A percentile compares a stretch with the other conserved stretches of the same genome.
These are phyloP conservation scores for Astrocystis sublimbata DNA, from an alignment of 495 filamentous ascomycete genomes.

Conservation along the genomic window DNA sequence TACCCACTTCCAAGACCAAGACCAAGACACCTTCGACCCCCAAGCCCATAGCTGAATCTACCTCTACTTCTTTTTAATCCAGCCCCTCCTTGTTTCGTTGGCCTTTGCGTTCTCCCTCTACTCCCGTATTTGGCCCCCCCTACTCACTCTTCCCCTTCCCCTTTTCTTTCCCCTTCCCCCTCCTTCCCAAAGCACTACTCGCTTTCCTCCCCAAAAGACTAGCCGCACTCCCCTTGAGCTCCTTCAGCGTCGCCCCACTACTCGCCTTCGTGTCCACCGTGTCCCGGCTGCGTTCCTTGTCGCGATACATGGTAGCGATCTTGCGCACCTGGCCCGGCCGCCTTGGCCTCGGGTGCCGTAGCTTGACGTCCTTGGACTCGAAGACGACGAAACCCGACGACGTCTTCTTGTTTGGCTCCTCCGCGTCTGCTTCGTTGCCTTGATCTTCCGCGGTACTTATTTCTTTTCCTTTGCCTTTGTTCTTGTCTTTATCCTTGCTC, in stretches of 20 bases:
- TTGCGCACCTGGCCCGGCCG: slow-evolving; percentile 34
- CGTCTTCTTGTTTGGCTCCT: slow-evolving; percentile 33
- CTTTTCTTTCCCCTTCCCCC: too few relatives aligned
- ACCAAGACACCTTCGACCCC: slow-evolving; percentile 18
- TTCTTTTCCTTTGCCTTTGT: slow-evolving; percentile 22
- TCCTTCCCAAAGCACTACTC: slow-evolving; percentile 34
- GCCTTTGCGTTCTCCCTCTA: slow-evolving; percentile 10
- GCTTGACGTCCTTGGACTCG: slow-evolving; percentile 31
- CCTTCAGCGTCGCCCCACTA: slow-evolving; percentile 13
- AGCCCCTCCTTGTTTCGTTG: neutral
- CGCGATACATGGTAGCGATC: slow-evolving; percentile 35
- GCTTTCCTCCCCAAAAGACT: slow-evolving; percentile 12
- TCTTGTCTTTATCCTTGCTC: slow-evolving; percentile 20
- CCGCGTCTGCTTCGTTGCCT: slow-evolving; percentile 28
- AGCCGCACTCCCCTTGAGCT: neutral
- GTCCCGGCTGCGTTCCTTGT: slow-evolving; percentile 29
- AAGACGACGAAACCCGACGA: slow-evolving; percentile 32
- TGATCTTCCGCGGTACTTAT: slow-evolving; percentile 18
- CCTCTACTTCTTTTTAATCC: slow-evolving; percentile 7
- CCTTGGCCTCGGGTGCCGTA: slow-evolving; percentile 30
- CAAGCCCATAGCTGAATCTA: slow-evolving; percentile 29
- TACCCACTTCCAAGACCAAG: too few relatives aligned
- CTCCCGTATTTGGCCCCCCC: slow-evolving; percentile 21
- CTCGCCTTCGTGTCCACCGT: slow-evolving; percentile 24
- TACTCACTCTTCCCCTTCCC: too few relatives aligned